These are phyloP conservation scores for Scedosporium apiospermum DNA, from an alignment of 2,329 filamentous ascomycete genomes.

Conservation along the genomic window DNA sequence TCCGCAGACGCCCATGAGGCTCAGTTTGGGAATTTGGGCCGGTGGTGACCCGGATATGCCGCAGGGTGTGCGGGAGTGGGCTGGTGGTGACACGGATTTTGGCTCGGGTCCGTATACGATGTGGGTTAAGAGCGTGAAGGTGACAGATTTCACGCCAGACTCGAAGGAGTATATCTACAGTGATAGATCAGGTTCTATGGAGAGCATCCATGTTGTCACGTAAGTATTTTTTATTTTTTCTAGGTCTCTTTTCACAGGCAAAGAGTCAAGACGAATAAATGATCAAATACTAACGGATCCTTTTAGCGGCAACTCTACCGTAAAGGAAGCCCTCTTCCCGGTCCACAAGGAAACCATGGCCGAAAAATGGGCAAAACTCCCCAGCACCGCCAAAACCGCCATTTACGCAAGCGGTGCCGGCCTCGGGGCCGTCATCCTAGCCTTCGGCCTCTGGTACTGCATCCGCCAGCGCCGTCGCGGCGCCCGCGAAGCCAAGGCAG, in stretches of 20 bases:
- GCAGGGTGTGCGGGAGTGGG: conserved; percentile 55
- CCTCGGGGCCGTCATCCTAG: conserved; percentile 27
- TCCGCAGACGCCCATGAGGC: conserved; percentile 68
- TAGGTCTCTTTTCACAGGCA: not conserved
- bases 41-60: conserved; percentile 47
- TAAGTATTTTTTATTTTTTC: conserved; percentile 32
- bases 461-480: conserved; percentile 45
- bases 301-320: conserved; percentile 47
- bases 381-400: conserved; percentile 38
- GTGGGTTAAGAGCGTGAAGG: conserved; percentile 52
- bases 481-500: conserved; percentile 37
- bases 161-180: conserved; percentile 53
- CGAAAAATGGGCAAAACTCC: conserved; percentile 46
- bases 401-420: conserved; percentile 39
- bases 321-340: conserved; percentile 30
- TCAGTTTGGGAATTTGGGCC: conserved; percentile 60
- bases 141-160: conserved; percentile 51
- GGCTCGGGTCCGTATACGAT: conserved; percentile 59
- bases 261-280: not conserved
- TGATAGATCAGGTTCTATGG: conserved; percentile 50
- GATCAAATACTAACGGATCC: conserved; percentile 14
- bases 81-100: conserved; percentile 61
- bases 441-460: conserved; percentile 40
- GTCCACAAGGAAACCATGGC: conserved; percentile 31
- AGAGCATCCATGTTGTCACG: conserved; percentile 51